These are phyloP conservation scores for Fusarium dimerum DNA, from an alignment of 2,329 filamentous ascomycete genomes.

Conservation along the genomic window DNA sequence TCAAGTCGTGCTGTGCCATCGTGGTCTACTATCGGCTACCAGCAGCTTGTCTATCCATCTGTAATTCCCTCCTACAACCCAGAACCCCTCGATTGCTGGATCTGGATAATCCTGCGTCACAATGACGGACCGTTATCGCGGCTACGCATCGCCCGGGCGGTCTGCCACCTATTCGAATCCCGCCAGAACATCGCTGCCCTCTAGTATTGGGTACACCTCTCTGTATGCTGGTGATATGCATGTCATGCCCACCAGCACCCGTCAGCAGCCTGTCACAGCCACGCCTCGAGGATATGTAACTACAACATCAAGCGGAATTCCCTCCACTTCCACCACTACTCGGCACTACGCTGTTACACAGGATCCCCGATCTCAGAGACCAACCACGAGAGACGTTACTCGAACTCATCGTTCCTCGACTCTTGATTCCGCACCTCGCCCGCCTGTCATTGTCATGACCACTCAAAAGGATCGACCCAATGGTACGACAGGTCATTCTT, in stretches of 20 bases:
- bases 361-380: slow-evolving; percentile 50
- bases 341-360: slow-evolving; percentile 59
- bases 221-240: slow-evolving; percentile 57
- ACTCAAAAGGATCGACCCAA: slow-evolving; percentile 47
- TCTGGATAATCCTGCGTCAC: slow-evolving; percentile 22
- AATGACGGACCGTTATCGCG: slow-evolving; percentile 52
- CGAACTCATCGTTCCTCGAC: slow-evolving; percentile 51
- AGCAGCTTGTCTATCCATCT: slow-evolving; percentile 7
- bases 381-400: slow-evolving; percentile 49
- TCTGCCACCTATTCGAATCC: slow-evolving; percentile 49
- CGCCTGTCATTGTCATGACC: slow-evolving; percentile 60
- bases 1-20: background rate
- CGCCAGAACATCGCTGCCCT: slow-evolving; percentile 55
- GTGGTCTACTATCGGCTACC: slow-evolving; percentile 5
- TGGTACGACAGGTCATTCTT: slow-evolving; percentile 38
- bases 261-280: slow-evolving; percentile 33
- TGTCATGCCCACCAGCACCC: slow-evolving; percentile 45
- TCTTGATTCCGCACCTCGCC: slow-evolving; percentile 49
- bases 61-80: slow-evolving; percentile 11
- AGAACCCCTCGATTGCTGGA: background rate
- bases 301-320: slow-evolving; percentile 35
- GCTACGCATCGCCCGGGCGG: slow-evolving; percentile 43
- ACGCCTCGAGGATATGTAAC: slow-evolving; percentile 35
- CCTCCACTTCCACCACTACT: slow-evolving; percentile 44
- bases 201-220: slow-evolving; percentile 50